Evolutionary conservation across 2,329 filamentous ascomycete genomes (phyloP).

Genomic region (Diaporthe citrichinensis): DNA sequence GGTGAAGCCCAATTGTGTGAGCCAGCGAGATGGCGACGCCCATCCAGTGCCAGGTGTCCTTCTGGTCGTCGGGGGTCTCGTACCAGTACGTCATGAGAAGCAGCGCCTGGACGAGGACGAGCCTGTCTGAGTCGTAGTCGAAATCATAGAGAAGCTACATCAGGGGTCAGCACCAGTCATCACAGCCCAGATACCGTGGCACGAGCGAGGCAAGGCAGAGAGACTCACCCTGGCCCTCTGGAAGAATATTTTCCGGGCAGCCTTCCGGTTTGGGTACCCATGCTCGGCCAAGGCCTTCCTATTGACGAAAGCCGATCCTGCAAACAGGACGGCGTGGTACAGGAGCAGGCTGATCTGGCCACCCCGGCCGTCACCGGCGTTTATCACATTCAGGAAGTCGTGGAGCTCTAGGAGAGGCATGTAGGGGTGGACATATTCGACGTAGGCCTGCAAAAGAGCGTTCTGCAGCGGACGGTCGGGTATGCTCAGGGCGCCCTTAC

Average conservation of each 20-base stretch:
- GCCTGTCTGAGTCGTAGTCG: constrained; percentile 92
- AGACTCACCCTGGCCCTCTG: constrained; percentile 83
- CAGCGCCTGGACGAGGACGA: constrained; percentile 88
- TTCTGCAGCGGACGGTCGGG: constrained; percentile 80
- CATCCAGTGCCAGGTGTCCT: constrained; percentile 99
- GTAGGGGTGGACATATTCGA: constrained; percentile 93
- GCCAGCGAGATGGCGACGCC: constrained; percentile 93
- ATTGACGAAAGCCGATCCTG: constrained; percentile 89
- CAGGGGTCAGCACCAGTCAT: constrained; percentile 31
- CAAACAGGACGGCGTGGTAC: constrained; percentile 96
- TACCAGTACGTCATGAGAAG: constrained; percentile 98
- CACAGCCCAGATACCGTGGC: neutral
- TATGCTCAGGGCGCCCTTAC: constrained; percentile 87
- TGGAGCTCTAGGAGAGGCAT: constrained; percentile 88
- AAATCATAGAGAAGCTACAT: constrained; percentile 90
- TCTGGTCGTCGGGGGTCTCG: constrained; percentile 95
- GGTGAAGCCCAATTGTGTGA: constrained; percentile 93
- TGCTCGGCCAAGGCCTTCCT: constrained; percentile 81
- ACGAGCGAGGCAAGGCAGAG: neutral
- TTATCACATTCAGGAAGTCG: constrained; percentile 72
- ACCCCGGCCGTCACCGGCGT: constrained; percentile 75
- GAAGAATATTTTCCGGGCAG: constrained; percentile 89
- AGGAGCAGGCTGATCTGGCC: constrained; percentile 86
- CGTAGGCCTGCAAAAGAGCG: constrained; percentile 84
- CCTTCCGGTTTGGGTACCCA: constrained; percentile 83